Evolutionary conservation across 768 basidiomycete genomes (phyloP).

Genomic region (Chalciporus piperatus): DNA sequence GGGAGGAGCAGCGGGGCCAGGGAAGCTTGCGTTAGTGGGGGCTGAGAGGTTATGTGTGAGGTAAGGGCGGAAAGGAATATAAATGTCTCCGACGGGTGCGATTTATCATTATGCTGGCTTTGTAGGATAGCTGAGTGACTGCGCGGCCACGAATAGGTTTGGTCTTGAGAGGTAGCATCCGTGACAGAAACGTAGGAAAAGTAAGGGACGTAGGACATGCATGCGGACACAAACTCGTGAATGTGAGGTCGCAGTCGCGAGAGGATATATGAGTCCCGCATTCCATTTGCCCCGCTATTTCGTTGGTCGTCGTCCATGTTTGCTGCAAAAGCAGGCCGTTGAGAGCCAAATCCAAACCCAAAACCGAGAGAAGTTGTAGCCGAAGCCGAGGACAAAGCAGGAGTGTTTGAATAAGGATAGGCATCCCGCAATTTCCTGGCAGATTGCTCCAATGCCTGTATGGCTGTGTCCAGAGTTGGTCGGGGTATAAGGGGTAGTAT

Average conservation of each 20-base stretch:
- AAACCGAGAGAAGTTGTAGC: slow-evolving; percentile 35
- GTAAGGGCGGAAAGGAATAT: slow-evolving; percentile 67
- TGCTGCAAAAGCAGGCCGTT: slow-evolving; percentile 32
- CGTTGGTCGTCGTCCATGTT: slow-evolving; percentile 29
- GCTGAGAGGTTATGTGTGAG: slow-evolving; percentile 65
- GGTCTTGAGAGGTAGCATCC: slow-evolving; percentile 15
- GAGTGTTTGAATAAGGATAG: slow-evolving; percentile 71
- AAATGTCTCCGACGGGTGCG: slow-evolving; percentile 74
- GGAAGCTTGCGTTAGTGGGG: slow-evolving; percentile 59
- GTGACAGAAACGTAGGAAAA: slow-evolving; percentile 58
- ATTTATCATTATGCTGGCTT: slow-evolving; percentile 58
- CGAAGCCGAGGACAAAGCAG: slow-evolving; percentile 30
- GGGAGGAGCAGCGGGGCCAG: slow-evolving; percentile 58
- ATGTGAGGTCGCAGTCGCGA: slow-evolving; percentile 75
- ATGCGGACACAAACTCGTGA: slow-evolving; percentile 72
- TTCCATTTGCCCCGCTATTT: slow-evolving; percentile 37
- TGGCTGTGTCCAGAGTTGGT: slow-evolving; percentile 75
- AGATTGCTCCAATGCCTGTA: slow-evolving; percentile 64
- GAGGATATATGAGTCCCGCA: slow-evolving; percentile 79
- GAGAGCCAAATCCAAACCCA: slow-evolving; percentile 24
- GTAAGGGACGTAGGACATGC: slow-evolving; percentile 80
- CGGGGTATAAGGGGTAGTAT: slow-evolving; percentile 79
- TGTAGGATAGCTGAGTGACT: slow-evolving; percentile 45
- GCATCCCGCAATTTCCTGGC: slow-evolving; percentile 76
- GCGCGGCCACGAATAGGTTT: slow-evolving; percentile 29